These are phyloP conservation scores for Trichophyton equinum DNA, from an alignment of 2,329 filamentous ascomycete species.

Conservation along the genomic window DNA sequence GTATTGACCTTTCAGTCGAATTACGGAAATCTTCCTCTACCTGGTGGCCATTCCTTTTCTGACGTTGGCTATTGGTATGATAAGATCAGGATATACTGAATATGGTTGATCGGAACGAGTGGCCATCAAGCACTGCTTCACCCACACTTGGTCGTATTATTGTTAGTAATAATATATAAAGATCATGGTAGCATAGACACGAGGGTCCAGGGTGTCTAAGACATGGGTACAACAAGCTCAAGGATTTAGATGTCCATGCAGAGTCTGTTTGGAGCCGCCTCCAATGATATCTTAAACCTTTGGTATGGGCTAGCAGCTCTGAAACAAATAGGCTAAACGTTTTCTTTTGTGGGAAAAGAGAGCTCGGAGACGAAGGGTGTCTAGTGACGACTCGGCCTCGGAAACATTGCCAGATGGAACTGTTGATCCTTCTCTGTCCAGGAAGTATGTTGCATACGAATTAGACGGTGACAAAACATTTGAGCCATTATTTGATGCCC, in stretches of 20 bases:
- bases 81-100: not conserved
- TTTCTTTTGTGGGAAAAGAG: not conserved
- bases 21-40: not conserved
- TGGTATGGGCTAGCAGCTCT: not conserved
- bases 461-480: too few species aligned
- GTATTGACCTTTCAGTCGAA: not conserved
- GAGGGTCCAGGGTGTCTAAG: slow-evolving; percentile 1
- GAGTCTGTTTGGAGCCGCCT: not conserved
- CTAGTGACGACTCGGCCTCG: not conserved
- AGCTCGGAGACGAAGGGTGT: not conserved
- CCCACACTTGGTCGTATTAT: not conserved
- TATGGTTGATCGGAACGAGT: not conserved
- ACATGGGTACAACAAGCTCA: not conserved
- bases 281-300: slow-evolving; percentile 1
- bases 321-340: not conserved
- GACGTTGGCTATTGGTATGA: not conserved
- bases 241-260: not conserved
- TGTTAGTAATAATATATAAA: not conserved
- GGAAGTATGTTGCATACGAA: too few species aligned
- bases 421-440: not conserved
- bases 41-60: too few species aligned
- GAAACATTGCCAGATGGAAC: not conserved
- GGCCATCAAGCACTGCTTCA: not conserved
- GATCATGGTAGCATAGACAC: not conserved
- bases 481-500: not conserved